Evolutionary conservation across 352 stramenopile genomes (phyloP).

Genomic region (Phytophthora meadii): DNA sequence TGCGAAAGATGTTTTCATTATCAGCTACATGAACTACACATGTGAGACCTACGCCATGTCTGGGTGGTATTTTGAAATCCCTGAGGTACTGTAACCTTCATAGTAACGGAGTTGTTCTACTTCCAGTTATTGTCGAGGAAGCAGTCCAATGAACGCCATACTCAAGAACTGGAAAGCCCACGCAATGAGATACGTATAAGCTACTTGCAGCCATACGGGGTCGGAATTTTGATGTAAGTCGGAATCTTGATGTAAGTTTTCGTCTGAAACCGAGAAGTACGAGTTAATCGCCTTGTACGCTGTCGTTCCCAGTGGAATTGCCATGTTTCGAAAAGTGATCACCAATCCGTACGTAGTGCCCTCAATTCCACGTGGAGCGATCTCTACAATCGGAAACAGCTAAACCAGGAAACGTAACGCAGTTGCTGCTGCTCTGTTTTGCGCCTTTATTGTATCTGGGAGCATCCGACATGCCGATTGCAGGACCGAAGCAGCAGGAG

Average conservation of each 20-base stretch:
- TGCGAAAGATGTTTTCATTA: no score
- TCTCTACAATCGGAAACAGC: constrained; percentile 65
- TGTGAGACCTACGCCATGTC: no score
- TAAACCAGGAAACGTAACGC: constrained; percentile 59
- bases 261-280: constrained; percentile 47
- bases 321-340: constrained; percentile 71
- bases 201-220: constrained; percentile 47
- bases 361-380: constrained; percentile 61
- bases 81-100: constrained; percentile 56
- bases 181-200: constrained; percentile 57
- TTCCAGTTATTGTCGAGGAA: constrained; percentile 68
- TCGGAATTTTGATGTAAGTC: constrained; percentile 31
- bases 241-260: background rate
- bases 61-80: background rate
- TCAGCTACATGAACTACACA: no score
- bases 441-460: constrained; percentile 48
- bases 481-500: constrained; percentile 36
- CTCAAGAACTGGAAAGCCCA: constrained; percentile 56
- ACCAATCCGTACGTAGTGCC: constrained; percentile 68
- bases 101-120: constrained; percentile 69
- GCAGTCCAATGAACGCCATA: constrained; percentile 49
- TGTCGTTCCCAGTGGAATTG: constrained; percentile 49
- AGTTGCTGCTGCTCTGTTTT: constrained; percentile 52
- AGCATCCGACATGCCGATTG: constrained; percentile 1
- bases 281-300: constrained; percentile 52